Evolutionary conservation across 2,329 filamentous ascomycete species (phyloP).

Genomic region (Aureobasidium sp.): DNA sequence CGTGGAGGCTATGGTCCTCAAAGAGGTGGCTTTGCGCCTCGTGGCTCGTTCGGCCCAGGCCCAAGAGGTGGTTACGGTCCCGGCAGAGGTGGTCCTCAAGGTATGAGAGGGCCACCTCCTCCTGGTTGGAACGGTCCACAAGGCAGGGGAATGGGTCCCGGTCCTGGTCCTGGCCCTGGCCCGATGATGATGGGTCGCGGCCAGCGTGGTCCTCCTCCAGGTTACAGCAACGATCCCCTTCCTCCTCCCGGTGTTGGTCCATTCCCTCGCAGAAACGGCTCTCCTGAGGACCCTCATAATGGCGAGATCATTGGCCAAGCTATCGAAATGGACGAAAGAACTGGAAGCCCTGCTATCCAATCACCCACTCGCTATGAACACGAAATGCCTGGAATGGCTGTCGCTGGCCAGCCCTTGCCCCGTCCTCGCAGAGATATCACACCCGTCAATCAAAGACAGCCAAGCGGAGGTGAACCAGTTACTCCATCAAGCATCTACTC

Average conservation of each 20-base stretch:
- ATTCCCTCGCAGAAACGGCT: constrained; percentile 16
- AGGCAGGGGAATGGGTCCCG: constrained; percentile 32
- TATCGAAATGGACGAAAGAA: constrained; percentile 73
- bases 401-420: constrained; percentile 44
- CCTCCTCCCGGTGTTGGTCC: constrained; percentile 17
- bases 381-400: constrained; percentile 68
- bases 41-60: constrained; percentile 47
- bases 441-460: constrained; percentile 65
- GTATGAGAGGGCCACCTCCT: constrained; percentile 27
- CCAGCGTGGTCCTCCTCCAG: constrained; percentile 34
- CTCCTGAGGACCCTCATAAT: constrained; percentile 10
- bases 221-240: constrained; percentile 29
- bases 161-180: constrained; percentile 20
- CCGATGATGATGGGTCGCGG: constrained; percentile 39
- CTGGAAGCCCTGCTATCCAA: constrained; percentile 40
- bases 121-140: constrained; percentile 26
- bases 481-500: constrained; percentile 67
- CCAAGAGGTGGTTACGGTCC: constrained; percentile 38
- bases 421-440: constrained; percentile 14
- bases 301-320: constrained; percentile 51
- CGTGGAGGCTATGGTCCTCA: constrained; percentile 17
- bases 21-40: constrained; percentile 39
- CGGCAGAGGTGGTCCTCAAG: constrained; percentile 29
- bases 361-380: constrained; percentile 40
- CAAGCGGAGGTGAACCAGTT: constrained; percentile 52